phyloP scores from a whole-genome alignment of 108 stramenopile species.

The Pseudonitzschia delicatissima region DNA sequence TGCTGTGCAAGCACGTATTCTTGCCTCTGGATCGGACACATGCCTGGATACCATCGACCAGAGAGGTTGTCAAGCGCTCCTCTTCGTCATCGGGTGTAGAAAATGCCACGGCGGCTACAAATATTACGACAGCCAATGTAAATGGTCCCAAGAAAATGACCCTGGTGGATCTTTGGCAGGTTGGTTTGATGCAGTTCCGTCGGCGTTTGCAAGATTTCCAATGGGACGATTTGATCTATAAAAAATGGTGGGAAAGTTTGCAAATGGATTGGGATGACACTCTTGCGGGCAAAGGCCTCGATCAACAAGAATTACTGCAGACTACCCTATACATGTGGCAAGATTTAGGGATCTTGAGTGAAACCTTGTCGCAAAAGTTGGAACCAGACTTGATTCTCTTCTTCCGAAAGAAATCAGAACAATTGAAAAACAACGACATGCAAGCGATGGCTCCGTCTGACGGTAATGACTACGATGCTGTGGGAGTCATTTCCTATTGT shows the following conservation, averaged over 20 bases:
- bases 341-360: constrained; percentile 36
- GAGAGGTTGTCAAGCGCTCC: constrained; percentile 23
- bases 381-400: constrained; percentile 41
- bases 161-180: constrained; percentile 38
- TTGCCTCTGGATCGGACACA: constrained; percentile 55
- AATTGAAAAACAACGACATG: constrained; percentile 8
- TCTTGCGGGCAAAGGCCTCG: constrained; percentile 7
- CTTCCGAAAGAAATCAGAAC: constrained; percentile 28
- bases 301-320: constrained; percentile 40
- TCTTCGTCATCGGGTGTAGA: not conserved
- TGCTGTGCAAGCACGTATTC: constrained; percentile 50
- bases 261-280: constrained; percentile 37
- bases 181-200: constrained; percentile 42
- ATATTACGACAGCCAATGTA: not conserved
- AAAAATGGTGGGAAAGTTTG: constrained; percentile 38
- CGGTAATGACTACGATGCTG: constrained; percentile 20
- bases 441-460: not conserved
- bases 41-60: constrained; percentile 18
- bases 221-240: constrained; percentile 36
- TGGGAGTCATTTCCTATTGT: constrained; percentile 25
- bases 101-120: not conserved
- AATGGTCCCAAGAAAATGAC: not conserved
- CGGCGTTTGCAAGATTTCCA: constrained; percentile 27
- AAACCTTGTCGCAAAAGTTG: constrained; percentile 24
- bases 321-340: constrained; percentile 56